Evolutionary conservation across 768 basidiomycete genomes (phyloP).

Genomic region (Lentinula guzmanii): DNA sequence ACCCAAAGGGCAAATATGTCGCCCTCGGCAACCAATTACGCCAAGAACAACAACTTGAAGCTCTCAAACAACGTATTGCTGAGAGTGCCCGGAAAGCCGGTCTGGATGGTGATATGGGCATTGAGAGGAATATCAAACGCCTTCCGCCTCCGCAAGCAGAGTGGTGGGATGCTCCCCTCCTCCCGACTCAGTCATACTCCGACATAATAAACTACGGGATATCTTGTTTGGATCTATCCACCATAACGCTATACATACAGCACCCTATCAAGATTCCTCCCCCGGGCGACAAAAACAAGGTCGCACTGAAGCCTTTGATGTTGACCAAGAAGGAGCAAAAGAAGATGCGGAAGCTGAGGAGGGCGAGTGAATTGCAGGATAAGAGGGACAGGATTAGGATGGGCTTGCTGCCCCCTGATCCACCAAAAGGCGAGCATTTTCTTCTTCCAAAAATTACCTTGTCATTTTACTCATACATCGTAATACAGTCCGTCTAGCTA

Average conservation of each 20-base stretch:
- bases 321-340: conserved; percentile 96
- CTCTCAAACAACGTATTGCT: conserved; percentile 86
- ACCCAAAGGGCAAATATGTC: conserved; percentile 89
- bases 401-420: conserved; percentile 92
- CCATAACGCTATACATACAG: conserved; percentile 88
- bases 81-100: conserved; percentile 93
- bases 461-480: not conserved
- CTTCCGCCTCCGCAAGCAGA: conserved; percentile 85
- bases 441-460: not conserved
- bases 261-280: conserved; percentile 96
- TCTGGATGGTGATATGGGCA: conserved; percentile 85
- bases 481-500: conserved; percentile 76
- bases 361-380: conserved; percentile 88
- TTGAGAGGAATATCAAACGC: conserved; percentile 88
- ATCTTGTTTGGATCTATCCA: conserved; percentile 31
- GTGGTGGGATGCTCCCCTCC: conserved; percentile 94
- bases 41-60: conserved; percentile 79
- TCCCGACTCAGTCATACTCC: conserved; percentile 76
- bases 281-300: conserved; percentile 79
- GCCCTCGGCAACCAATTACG: conserved; percentile 65
- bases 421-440: conserved; percentile 73
- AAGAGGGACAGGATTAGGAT: conserved; percentile 92
- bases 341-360: conserved; percentile 89
- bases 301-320: conserved; percentile 79
- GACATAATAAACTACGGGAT: conserved; percentile 49